Percentiles rank a stretch among this genome's conserved stretches.
Conservation (phyloP, 305 asterid species). For the Fraxinus greggii region DNA sequence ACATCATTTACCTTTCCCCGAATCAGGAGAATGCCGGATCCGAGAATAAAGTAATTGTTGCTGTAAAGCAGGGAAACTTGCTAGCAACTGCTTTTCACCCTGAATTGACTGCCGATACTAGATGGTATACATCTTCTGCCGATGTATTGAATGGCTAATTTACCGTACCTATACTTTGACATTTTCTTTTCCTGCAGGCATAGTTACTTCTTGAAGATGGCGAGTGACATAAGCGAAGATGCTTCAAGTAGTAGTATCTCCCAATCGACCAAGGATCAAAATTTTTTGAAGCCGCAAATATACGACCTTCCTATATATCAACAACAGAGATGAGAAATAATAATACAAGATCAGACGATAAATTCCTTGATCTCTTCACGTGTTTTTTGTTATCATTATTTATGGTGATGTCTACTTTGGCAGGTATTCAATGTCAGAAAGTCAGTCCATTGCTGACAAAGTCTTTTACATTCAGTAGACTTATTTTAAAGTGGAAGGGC, state of each 20-base stretch:
- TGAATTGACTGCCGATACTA: constrained; percentile 81
- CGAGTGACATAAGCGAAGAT: constrained; percentile 44
- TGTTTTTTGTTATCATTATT: not conserved
- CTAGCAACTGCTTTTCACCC: constrained; percentile 99
- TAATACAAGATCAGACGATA: constrained; percentile 1
- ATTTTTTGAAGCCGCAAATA: constrained; percentile 24
- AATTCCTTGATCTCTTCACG: not conserved
- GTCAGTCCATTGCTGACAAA: constrained; percentile 10
- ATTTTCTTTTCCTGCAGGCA: constrained; percentile 54
- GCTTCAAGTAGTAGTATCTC: constrained; percentile 47
- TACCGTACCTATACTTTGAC: not conserved
- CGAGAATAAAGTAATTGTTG: constrained; percentile 66
- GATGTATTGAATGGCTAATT: not conserved
- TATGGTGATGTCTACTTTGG: not conserved
- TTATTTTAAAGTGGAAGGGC: not conserved
- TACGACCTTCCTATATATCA: constrained; percentile 72
- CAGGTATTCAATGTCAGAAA: not conserved
- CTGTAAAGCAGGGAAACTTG: constrained; percentile 90
- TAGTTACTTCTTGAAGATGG: constrained; percentile 89
- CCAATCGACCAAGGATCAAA: constrained; percentile 25
- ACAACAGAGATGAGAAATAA: constrained; percentile 33
- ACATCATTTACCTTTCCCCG: constrained; percentile 14
- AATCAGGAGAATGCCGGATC: constrained; percentile 50
- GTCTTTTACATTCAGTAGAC: constrained; percentile 10
- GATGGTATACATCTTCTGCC: constrained; percentile 56